Conservation (phyloP, 1,284 basidiomycete genomes). For the Trichosporon sp. region DNA sequence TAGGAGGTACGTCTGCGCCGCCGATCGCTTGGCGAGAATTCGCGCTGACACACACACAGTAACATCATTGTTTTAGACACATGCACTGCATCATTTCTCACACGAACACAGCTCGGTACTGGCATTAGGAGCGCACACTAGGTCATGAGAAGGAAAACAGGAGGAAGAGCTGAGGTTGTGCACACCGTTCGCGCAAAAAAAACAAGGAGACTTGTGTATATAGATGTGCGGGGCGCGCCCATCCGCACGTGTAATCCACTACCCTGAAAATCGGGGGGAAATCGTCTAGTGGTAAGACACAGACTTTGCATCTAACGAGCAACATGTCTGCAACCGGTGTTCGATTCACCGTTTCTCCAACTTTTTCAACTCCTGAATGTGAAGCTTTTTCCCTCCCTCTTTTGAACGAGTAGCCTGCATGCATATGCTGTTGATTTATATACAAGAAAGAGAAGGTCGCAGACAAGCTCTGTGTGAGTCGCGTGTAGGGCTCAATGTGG, state of each 20-base stretch:
- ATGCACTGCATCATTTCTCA: constrained; percentile 21
- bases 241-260: not conserved
- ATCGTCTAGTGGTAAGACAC: constrained; percentile 21
- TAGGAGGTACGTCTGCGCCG: not conserved
- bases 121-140: too few species aligned
- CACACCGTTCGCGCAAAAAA: not conserved
- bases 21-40: not conserved
- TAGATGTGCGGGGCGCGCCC: not conserved
- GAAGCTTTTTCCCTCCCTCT: not conserved
- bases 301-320: constrained; percentile 12
- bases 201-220: not conserved
- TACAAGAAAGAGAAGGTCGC: not conserved
- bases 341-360: constrained; percentile 21
- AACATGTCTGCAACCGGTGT: constrained; percentile 18
- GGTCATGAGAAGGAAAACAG: too few species aligned
- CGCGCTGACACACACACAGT: not conserved
- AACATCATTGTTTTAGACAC: constrained; percentile 18
- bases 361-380: not conserved
- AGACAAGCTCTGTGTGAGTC: not conserved
- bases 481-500: not conserved
- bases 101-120: not conserved
- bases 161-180: too few species aligned
- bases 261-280: not conserved
- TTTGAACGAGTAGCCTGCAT: not conserved
- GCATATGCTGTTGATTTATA: not conserved